Base-by-base conservation (phyloP, 2,329 filamentous ascomycete genomes). In the Venturia nashicola region DNA sequence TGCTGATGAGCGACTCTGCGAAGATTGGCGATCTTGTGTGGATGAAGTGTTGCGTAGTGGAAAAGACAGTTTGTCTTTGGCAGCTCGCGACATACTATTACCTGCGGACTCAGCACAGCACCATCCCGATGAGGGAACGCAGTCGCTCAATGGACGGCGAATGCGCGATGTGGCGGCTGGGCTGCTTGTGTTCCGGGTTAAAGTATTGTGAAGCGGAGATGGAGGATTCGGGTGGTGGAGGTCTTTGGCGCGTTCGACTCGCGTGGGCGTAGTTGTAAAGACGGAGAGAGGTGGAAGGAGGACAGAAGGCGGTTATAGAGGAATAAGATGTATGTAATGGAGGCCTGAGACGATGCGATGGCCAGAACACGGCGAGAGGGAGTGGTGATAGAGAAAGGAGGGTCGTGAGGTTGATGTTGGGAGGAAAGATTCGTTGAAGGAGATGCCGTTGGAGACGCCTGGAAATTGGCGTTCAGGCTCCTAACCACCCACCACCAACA, bases 51-150 rank as follows among this genome's bases (percentile, higher is more conserved):
- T 62, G 42, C 60, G 60, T 43, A 43, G 60, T 51, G 40, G 44
- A 34, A 61, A 46, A 43, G 59, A 61, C 59, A 57, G 51, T 57
- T 57, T 57, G 51, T 57, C 51, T 57, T 57, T 57, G 27, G 51
- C 51, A 57, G 32, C 51, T 36, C 51, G 51, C 51, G 51, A 57
- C 51, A 57, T 57, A 57, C 20, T 57, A 57, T 57, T 57, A 57
- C 51, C 51, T 57, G 32, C 51, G 51, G 12, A 36, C 51, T 18
- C 16, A 57, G 39, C 27, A 57, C 27, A 36, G 32, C 51, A 57
- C 51, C 51, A 57, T 57, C 51, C 51, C 51, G 51, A 57, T 57
- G 51, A 57, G 48, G n/a, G 14, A 20, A 36, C 32, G 11, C 14
- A 18, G 27, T 57, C 32, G 5, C 27, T 57, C 32, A 57, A 11